These are phyloP conservation scores for Salix brachista DNA, from an alignment of 345 rosid genomes.

Conservation along the genomic window DNA sequence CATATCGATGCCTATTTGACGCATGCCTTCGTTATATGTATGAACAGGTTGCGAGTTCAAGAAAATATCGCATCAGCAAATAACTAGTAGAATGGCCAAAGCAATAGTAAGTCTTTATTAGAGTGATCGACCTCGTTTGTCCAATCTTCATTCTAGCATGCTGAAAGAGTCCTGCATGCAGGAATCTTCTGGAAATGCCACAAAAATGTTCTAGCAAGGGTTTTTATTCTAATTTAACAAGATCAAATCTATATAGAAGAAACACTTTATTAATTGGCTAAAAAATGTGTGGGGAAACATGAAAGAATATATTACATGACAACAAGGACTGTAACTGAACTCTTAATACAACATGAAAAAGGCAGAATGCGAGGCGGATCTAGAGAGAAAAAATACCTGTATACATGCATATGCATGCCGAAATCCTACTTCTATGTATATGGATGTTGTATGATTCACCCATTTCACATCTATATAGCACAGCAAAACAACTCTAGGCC, in stretches of 20 bases:
- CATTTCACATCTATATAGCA: conserved; percentile 18
- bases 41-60: neutral
- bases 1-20: no score
- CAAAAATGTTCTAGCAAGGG: neutral
- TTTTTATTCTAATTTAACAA: no score
- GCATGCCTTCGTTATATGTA: neutral
- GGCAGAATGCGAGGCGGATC: neutral
- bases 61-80: neutral
- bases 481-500: conserved; percentile 18
- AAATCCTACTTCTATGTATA: conserved; percentile 8
- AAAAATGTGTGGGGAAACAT: neutral
- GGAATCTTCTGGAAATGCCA: neutral
- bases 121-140: neutral
- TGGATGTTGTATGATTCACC: conserved; percentile 22
- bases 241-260: no score
- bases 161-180: neutral
- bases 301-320: neutral
- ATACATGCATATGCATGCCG: neutral
- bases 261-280: neutral
- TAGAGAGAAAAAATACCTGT: neutral
- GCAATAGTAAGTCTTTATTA: neutral
- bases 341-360: neutral
- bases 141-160: neutral
- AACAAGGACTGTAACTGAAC: neutral
- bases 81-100: neutral